Conservation (phyloP, 1,284 basidiomycete species). For the Kalmanozyma brasiliensis region DNA sequence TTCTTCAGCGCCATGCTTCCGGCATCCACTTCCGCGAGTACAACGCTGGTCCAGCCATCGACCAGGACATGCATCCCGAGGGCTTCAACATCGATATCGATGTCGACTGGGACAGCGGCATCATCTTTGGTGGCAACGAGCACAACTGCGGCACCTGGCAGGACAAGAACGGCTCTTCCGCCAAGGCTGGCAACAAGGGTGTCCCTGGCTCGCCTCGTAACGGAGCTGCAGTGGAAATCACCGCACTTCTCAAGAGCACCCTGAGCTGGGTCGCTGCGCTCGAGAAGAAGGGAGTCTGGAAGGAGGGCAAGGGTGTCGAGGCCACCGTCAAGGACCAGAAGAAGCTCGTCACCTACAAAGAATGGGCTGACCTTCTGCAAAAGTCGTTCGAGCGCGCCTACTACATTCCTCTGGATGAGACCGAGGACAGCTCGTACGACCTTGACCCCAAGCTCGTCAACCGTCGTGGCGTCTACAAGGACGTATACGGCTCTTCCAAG, state of each 20-base stretch:
- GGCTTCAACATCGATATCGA: slow-evolving; percentile 94
- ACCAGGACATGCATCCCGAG: slow-evolving; percentile 90
- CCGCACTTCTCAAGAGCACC: slow-evolving; percentile 90
- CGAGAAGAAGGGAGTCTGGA: slow-evolving; percentile 78
- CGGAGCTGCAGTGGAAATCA: slow-evolving; percentile 95
- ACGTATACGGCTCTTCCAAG: slow-evolving; percentile 76
- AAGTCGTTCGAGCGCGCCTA: slow-evolving; percentile 87
- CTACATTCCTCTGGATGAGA: slow-evolving; percentile 84
- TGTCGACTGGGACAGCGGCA: slow-evolving; percentile 93
- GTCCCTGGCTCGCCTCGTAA: slow-evolving; percentile 93
- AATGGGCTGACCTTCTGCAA: slow-evolving; percentile 89
- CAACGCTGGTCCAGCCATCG: slow-evolving; percentile 93
- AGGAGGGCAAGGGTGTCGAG: slow-evolving; percentile 79
- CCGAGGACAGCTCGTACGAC: slow-evolving; percentile 79
- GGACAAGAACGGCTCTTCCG: slow-evolving; percentile 63
- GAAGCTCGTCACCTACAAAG: slow-evolving; percentile 82
- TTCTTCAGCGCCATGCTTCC: slow-evolving; percentile 89
- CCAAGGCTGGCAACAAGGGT: slow-evolving; percentile 88
- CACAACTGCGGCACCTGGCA: slow-evolving; percentile 65
- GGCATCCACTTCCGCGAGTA: slow-evolving; percentile 95
- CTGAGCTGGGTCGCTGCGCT: slow-evolving; percentile 85
- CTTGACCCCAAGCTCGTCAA: slow-evolving; percentile 81
- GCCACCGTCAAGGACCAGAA: slow-evolving; percentile 78
- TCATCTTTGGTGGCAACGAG: slow-evolving; percentile 85
- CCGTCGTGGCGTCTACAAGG: slow-evolving; percentile 96